A percentile compares a stretch with the other conserved stretches of the same genome.
Evolutionary conservation across 1,139 yeast species (phyloP).

Genomic region (Pichia sp.): DNA sequence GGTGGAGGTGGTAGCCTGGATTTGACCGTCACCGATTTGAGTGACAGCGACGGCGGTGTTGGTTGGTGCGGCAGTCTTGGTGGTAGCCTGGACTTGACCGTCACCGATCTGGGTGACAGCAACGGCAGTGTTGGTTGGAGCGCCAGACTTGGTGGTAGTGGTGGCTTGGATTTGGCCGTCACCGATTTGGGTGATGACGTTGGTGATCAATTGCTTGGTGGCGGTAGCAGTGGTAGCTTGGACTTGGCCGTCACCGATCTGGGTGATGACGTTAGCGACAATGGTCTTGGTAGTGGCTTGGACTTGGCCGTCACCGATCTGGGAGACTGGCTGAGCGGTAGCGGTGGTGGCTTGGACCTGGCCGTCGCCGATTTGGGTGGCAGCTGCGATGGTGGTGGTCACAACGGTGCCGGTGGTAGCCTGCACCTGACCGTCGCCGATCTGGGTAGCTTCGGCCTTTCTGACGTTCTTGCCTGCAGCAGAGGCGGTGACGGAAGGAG

Average conservation of each 20-base stretch:
- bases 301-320: conserved; percentile 40
- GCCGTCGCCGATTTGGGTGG: conserved; percentile 24
- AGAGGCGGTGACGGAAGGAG: conserved; percentile 33
- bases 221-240: conserved; percentile 37
- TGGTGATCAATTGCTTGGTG: conserved; percentile 26
- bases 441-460: conserved; percentile 33
- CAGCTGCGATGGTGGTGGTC: conserved; percentile 13
- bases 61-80: conserved; percentile 21
- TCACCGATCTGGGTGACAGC: conserved; percentile 30
- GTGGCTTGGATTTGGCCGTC: conserved; percentile 44
- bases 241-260: conserved; percentile 45
- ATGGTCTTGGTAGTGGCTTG: conserved; percentile 28
- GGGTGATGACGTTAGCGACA: conserved; percentile 29
- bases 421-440: conserved; percentile 37
- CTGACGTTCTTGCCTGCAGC: conserved; percentile 26
- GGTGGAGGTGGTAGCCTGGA: conserved; percentile 37
- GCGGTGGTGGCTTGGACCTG: conserved; percentile 33
- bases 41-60: conserved; percentile 24
- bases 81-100: conserved; percentile 38
- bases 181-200: conserved; percentile 38
- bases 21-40: conserved; percentile 40
- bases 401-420: conserved; percentile 29
- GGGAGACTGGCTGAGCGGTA: conserved; percentile 34
- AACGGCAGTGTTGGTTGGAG: conserved; percentile 30
- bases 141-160: conserved; percentile 33